Percentiles rank a stretch among this genome's conserved stretches.
Conservation (phyloP, 2,329 filamentous ascomycete genomes). For the Pestalotiopsis sp. region DNA sequence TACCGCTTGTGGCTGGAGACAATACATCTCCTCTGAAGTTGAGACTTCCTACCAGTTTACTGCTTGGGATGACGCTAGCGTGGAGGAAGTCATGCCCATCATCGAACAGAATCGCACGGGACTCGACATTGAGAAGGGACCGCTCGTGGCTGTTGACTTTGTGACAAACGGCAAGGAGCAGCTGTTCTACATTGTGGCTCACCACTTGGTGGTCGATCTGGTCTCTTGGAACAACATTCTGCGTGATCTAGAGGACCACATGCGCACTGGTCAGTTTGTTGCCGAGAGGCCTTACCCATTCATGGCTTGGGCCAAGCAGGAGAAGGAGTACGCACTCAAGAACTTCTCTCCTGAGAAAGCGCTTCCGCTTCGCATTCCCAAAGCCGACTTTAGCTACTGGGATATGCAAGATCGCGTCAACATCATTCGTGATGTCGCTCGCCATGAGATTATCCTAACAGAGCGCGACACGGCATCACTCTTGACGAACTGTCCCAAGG, state of each 20-base stretch:
- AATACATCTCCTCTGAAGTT: not conserved
- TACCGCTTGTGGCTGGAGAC: constrained; percentile 1
- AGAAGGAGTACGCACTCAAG: constrained; percentile 1
- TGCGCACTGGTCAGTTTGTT: constrained; percentile 25
- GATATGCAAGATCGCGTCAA: constrained; percentile 9
- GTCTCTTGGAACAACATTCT: constrained; percentile 49
- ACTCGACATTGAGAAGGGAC: constrained; percentile 24
- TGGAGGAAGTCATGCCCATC: constrained; percentile 3
- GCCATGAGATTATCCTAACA: constrained; percentile 7
- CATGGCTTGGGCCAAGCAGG: constrained; percentile 33
- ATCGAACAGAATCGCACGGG: constrained; percentile 10
- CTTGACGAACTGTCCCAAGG: constrained; percentile 20
- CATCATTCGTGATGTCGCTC: constrained; percentile 1
- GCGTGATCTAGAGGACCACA: constrained; percentile 42
- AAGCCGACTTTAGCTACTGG: constrained; percentile 17
- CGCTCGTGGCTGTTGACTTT: constrained; percentile 26
- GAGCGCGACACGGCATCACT: constrained; percentile 31
- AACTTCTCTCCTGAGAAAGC: constrained; percentile 15
- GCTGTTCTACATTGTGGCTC: constrained; percentile 32
- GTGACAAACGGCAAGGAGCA: constrained; percentile 25
- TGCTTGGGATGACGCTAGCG: not conserved
- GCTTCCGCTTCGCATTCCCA: constrained; percentile 17
- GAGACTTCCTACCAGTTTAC: not conserved
- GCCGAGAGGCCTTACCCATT: constrained; percentile 31
- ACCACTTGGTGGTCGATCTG: constrained; percentile 44